Base-by-base conservation (phyloP, 768 basidiomycete species). In the Collybia sordida region DNA sequence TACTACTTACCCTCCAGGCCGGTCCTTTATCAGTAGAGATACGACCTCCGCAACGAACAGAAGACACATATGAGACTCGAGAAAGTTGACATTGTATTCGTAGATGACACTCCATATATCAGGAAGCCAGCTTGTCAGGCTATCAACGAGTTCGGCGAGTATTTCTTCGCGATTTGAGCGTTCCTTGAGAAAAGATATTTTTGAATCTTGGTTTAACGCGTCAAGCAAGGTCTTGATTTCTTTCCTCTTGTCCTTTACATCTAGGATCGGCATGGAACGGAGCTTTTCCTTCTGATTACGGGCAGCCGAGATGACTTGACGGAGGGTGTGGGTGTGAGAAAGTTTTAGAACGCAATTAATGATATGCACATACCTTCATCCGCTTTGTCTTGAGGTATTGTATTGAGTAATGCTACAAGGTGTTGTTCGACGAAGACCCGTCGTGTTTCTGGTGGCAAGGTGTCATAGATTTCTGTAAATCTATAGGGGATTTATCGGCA, bases 31-130 rank as follows among this genome's bases (percentile, higher is more conserved):
- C 1, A 85, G 68, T 43, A 75, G 72, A 4, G 68, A 62, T 35
- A 85, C 52, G 0, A 74, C 73, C 12, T 79, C 75, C 38, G 72
- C 72, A 7, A 72, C 68, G 50, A 78, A 82, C 21, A 84, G 54
- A 2, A 88, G 73, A 55, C 82, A 84, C 1, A 62, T 55, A 55
- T 88, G 86, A 0, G 81, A 85, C 19, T 69, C 57, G 1, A 54
- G 49, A 53, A 78, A 87, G 54, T 80, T 63, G 25, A 76, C 72
- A 15, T 74, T 67, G 54, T 82, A 75, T 53, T 88, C 85, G 54
- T 79, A 86, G 7, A 79, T 79, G 25, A 75, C 70, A 46, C 61
- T 71, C 86, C 86, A 88, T 28, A 88, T 79, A 53, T 82, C 77
- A 59, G 72, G 79, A 42, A 88, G 58, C 85, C 85, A 88, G n/a